Evolutionary conservation across 1,284 basidiomycete species (phyloP).

Genomic region (Ganoderma multipileum): DNA sequence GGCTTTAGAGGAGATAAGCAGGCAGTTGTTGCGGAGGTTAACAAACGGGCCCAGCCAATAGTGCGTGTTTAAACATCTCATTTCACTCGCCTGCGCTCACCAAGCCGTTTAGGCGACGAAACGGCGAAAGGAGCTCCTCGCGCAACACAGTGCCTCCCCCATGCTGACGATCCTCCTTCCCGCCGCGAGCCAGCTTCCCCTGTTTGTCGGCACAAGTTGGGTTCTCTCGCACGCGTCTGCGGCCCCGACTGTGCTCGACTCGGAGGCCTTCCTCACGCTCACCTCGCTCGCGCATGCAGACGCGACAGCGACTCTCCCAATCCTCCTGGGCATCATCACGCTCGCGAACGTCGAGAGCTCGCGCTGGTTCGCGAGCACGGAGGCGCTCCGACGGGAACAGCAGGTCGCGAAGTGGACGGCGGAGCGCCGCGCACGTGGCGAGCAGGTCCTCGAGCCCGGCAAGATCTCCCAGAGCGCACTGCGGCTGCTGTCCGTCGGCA

Average conservation of each 20-base stretch:
- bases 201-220: constrained; percentile 73
- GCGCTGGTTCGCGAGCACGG: constrained; percentile 69
- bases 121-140: constrained; percentile 65
- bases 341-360: constrained; percentile 81
- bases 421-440: constrained; percentile 44
- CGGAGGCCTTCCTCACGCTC: constrained; percentile 77
- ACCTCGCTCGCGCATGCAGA: constrained; percentile 74
- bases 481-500: constrained; percentile 67
- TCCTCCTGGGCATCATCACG: constrained; percentile 75
- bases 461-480: constrained; percentile 68
- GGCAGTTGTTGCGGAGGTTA: constrained; percentile 54
- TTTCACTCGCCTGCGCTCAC: constrained; percentile 18
- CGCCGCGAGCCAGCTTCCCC: constrained; percentile 71
- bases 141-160: constrained; percentile 64
- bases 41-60: constrained; percentile 49
- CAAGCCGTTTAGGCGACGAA: constrained; percentile 52
- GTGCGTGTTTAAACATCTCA: constrained; percentile 37
- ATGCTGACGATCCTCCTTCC: constrained; percentile 67
- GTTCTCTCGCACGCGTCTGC: constrained; percentile 63
- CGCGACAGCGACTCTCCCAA: constrained; percentile 72
- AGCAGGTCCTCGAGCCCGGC: constrained; percentile 54
- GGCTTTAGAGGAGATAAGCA: constrained; percentile 62
- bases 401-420: constrained; percentile 51
- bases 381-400: constrained; percentile 58
- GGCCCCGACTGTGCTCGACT: constrained; percentile 69